phyloP scores from a whole-genome alignment of 257 asterid genomes.

The Cruciata laevipes region DNA sequence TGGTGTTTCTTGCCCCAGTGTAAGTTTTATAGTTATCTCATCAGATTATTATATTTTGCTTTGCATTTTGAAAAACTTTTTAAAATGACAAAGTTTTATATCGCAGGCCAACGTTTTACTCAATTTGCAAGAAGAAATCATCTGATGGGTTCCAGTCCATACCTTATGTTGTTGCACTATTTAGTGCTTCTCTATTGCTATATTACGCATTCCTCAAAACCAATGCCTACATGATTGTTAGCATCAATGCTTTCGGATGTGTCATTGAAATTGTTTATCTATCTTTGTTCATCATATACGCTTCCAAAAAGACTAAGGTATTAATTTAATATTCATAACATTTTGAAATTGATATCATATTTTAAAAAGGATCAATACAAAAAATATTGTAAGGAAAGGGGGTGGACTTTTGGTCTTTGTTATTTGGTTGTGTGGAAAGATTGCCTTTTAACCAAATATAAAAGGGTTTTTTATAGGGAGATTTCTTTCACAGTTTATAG shows the following conservation, averaged over 20 bases:
- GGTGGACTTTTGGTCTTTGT: no score
- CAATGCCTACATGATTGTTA: constrained; percentile 44
- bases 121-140: constrained; percentile 51
- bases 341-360: no score
- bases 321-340: no score
- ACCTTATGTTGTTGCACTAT: constrained; percentile 56
- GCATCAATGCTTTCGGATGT: constrained; percentile 51
- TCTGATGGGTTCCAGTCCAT: constrained; percentile 54
- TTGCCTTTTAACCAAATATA: no score
- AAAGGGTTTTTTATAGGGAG: no score
- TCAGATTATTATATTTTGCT: no score
- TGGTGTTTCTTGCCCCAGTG: constrained; percentile 65
- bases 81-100: no score
- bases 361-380: no score
- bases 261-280: constrained; percentile 43
- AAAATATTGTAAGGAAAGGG: no score
- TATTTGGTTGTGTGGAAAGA: no score
- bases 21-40: constrained; percentile 22
- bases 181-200: constrained; percentile 53
- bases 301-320: constrained; percentile 42
- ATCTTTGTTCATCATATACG: constrained; percentile 31
- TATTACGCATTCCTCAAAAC: constrained; percentile 57
- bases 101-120: constrained; percentile 57
- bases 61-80: not conserved
- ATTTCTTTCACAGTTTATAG: no score